These are phyloP conservation scores for Apiotrichum laibachii DNA, from an alignment of 1,284 basidiomycete species.

Conservation along the genomic window DNA sequence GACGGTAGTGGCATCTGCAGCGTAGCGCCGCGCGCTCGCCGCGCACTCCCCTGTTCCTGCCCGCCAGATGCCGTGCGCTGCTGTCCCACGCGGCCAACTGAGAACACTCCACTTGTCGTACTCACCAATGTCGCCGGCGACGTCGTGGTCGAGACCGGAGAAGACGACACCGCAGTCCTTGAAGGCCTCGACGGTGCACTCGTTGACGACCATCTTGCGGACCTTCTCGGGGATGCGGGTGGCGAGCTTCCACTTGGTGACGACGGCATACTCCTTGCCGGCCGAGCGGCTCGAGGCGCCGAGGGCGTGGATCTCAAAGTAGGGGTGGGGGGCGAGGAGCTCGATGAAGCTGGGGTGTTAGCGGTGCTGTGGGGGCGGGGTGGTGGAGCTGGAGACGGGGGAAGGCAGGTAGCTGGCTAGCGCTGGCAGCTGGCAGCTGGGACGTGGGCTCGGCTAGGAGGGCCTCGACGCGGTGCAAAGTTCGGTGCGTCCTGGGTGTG, in stretches of 20 bases:
- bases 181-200: slow-evolving; percentile 78
- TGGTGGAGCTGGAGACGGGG: too few species aligned
- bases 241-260: slow-evolving; percentile 87
- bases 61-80: too few species aligned
- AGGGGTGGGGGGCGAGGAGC: slow-evolving; percentile 83
- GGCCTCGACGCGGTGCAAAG: too few species aligned
- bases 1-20: too few species aligned
- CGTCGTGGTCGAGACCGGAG: slow-evolving; percentile 90
- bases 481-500: too few species aligned
- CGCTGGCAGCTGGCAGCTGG: too few species aligned
- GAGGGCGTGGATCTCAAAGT: slow-evolving; percentile 81
- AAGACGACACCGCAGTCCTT: slow-evolving; percentile 83
- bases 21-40: too few species aligned
- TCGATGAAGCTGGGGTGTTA: slow-evolving; percentile 65
- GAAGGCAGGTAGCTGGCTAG: too few species aligned
- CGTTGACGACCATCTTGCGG: slow-evolving; percentile 67
- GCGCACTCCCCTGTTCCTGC: too few species aligned
- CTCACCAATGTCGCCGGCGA: slow-evolving; percentile 90
- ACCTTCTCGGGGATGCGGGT: slow-evolving; percentile 70
- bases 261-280: slow-evolving; percentile 75
- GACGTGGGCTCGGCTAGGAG: too few species aligned
- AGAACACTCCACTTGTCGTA: slow-evolving; percentile 15
- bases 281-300: slow-evolving; percentile 89
- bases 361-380: neutral
- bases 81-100: neutral